Conservation (phyloP, 768 basidiomycete genomes). For the Trametes gibbosa region DNA sequence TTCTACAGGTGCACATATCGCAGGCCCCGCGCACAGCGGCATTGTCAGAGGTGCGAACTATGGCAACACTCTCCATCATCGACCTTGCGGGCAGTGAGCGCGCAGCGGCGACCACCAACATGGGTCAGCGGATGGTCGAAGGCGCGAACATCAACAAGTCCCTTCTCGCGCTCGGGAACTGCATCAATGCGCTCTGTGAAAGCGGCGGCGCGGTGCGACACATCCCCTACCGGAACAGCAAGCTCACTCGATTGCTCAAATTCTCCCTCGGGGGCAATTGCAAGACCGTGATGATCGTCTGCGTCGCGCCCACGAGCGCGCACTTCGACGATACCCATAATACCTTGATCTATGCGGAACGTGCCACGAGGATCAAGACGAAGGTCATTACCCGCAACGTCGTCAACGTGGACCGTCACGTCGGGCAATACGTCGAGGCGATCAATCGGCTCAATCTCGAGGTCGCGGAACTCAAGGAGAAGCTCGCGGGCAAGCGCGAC, state of each 20-base stretch:
- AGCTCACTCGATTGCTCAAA: constrained; percentile 95
- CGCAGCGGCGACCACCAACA: constrained; percentile 93
- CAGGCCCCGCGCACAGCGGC: constrained; percentile 85
- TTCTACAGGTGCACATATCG: constrained; percentile 91
- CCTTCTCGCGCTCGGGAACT: constrained; percentile 93
- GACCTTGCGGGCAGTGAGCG: constrained; percentile 97
- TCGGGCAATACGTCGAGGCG: constrained; percentile 92
- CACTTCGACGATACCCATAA: constrained; percentile 99
- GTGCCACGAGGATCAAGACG: constrained; percentile 97
- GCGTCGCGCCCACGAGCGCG: constrained; percentile 89
- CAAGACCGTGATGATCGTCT: constrained; percentile 99
- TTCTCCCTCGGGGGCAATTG: constrained; percentile 98
- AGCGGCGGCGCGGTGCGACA: constrained; percentile 86
- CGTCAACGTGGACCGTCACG: constrained; percentile 91
- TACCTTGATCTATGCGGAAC: constrained; percentile 95
- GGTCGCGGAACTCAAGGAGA: constrained; percentile 83
- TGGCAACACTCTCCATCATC: constrained; percentile 95
- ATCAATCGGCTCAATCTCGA: constrained; percentile 86
- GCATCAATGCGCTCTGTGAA: constrained; percentile 97
- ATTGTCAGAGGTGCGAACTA: constrained; percentile 74
- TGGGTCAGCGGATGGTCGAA: constrained; percentile 98
- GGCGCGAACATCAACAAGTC: constrained; percentile 99
- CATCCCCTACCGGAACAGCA: constrained; percentile 96
- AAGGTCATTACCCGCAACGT: constrained; percentile 95
- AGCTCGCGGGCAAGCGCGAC: constrained; percentile 68